phyloP scores from a whole-genome alignment of 345 rosid genomes.

The Citrus mangshanensis region DNA sequence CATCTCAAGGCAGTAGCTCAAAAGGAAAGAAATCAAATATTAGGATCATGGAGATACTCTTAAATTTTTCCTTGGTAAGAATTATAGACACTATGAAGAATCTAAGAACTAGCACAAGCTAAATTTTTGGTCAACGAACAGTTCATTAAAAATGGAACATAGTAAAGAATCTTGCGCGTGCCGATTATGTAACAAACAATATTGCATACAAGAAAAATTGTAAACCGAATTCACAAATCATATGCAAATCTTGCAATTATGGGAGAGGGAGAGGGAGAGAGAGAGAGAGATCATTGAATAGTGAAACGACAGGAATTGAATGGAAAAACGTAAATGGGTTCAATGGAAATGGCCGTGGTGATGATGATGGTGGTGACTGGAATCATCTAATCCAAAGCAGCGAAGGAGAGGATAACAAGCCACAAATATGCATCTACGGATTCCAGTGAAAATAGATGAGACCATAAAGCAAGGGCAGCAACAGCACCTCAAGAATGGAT shows the following conservation, averaged over 20 bases:
- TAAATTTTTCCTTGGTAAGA: not conserved
- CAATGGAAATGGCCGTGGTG: slow-evolving; percentile 21
- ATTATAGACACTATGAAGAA: not conserved
- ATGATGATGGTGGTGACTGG: slow-evolving; percentile 15
- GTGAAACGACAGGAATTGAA: not conserved
- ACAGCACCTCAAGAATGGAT: slow-evolving; percentile 32
- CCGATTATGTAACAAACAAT: not conserved
- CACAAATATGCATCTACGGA: slow-evolving; percentile 24
- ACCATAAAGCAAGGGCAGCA: slow-evolving; percentile 40
- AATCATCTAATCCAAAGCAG: slow-evolving; percentile 34
- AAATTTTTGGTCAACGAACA: too few relatives aligned
- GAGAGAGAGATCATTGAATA: too few relatives aligned
- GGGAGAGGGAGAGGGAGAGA: too few relatives aligned
- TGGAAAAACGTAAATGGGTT: not conserved
- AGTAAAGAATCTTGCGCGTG: not conserved
- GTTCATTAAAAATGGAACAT: too few relatives aligned
- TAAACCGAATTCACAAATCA: not conserved
- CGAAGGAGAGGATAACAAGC: slow-evolving; percentile 33
- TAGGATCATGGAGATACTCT: not conserved
- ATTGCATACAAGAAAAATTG: not conserved
- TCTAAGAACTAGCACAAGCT: not conserved
- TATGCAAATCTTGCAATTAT: not conserved
- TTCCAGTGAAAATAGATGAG: slow-evolving; percentile 24
- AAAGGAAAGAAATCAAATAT: not conserved
- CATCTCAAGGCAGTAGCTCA: not conserved